Evolutionary conservation across 106 monocot species (phyloP).

Genomic region (Narthecium ossifragum): DNA sequence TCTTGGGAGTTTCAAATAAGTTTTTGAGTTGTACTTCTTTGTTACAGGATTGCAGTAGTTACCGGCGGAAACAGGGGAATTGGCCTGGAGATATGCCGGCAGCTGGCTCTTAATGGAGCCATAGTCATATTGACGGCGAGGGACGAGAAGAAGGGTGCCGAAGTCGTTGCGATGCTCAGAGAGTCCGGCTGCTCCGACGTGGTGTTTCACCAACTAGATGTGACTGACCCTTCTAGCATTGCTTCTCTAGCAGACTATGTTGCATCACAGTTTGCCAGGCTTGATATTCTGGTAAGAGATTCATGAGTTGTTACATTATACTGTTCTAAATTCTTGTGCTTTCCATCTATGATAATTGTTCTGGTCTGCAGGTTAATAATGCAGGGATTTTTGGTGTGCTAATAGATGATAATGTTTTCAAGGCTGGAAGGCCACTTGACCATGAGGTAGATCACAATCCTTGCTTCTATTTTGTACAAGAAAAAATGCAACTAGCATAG

Average conservation of each 20-base stretch:
- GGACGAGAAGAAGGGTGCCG: slow-evolving; percentile 5
- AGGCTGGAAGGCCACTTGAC: not conserved
- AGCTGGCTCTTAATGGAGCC: not conserved
- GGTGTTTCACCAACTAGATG: slow-evolving; percentile 20
- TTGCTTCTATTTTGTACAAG: not conserved
- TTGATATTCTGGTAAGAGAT: slow-evolving; percentile 19
- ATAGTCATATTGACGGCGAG: not conserved
- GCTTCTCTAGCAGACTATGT: slow-evolving; percentile 17
- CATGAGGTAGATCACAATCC: not conserved
- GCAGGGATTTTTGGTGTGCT: not conserved
- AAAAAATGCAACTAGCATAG: no score
- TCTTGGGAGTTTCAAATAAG: no score
- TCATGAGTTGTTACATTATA: not conserved
- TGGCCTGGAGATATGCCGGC: not conserved
- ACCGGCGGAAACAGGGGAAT: not conserved
- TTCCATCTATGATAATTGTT: not conserved
- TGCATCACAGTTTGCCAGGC: slow-evolving; percentile 10
- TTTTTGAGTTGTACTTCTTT: no score
- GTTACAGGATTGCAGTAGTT: not conserved
- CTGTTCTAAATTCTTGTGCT: not conserved
- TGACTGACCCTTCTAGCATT: slow-evolving; percentile 10
- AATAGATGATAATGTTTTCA: not conserved
- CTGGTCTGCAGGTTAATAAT: not conserved
- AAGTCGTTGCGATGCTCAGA: slow-evolving; percentile 7
- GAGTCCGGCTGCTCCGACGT: slow-evolving; percentile 4